Base-by-base conservation (phyloP, 2,329 filamentous ascomycete genomes). In the Aspergillus glaucus region DNA sequence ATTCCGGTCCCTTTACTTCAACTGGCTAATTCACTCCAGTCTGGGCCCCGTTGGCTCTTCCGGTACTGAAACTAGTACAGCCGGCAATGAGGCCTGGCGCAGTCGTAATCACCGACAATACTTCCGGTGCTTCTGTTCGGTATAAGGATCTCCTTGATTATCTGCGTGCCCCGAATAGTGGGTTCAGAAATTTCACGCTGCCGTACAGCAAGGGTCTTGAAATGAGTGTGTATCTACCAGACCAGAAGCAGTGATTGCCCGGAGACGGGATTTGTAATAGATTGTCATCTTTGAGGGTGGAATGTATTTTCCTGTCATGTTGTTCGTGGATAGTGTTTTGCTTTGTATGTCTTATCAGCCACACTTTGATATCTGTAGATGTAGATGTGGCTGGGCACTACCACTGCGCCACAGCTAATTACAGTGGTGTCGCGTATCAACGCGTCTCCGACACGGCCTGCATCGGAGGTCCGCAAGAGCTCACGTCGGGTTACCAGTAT, bases 121-220 rank as follows among this genome's bases (percentile, higher is more conserved):
- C 61, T 0, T 59, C 67, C 7, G 54, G 56, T 0, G 56, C 56
- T 2, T 61, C 57, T 0, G 47, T 57, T 14, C 58, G 60, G 1
- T 75, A 73, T 50, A 59, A 62, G 32, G 77, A 82, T 1, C 58
- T 81, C 2, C 52, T 77, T 15, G 67, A 55, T 0, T 76, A 75
- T 51, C 48, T 82, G n/a, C 51, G 70, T 6, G 65, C 70, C 7
- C 66, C 75, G 0, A 57, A 60, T 3, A 79, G 73, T 54, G 73
- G 74, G 0, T 84, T 81, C 54, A 72, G 65, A 46, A 75, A 64
- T 26, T 62, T 75, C 47, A 78, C 75, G 1, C 54, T 78, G 3
- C 77, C 77, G 1, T 80, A 72, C 53, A 64, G 60, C 0, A 72
- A 72, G 26, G 77, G 78, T 0, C 62, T 80, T 34, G 73, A 75